These are phyloP conservation scores for Ophiocordyceps camponoti-saundersi DNA, from an alignment of 2,329 filamentous ascomycete species.

Conservation along the genomic window DNA sequence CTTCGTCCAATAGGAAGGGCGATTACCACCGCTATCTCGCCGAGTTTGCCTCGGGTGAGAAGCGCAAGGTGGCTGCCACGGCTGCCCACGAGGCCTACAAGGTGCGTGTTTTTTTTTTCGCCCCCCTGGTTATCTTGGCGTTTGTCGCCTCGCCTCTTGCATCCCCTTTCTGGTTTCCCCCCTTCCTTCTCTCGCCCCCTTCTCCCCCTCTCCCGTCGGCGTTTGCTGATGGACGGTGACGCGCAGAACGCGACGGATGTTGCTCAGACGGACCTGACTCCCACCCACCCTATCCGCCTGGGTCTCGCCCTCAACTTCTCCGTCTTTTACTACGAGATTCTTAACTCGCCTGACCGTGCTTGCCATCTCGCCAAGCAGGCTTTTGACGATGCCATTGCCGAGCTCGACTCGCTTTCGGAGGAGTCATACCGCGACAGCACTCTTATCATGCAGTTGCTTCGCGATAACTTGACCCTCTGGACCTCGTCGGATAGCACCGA, in stretches of 20 bases:
- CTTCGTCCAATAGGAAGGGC: slow-evolving; percentile 54
- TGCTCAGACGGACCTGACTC: slow-evolving; percentile 91
- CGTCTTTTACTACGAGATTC: slow-evolving; percentile 98
- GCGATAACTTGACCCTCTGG: slow-evolving; percentile 96
- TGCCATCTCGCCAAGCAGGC: slow-evolving; percentile 99
- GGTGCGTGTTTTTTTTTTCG: slow-evolving; percentile 35
- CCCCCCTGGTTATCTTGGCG: too few species aligned
- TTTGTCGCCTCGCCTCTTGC: too few species aligned
- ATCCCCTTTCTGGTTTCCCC: background rate
- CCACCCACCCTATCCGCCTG: slow-evolving; percentile 94
- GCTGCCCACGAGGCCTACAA: slow-evolving; percentile 94
- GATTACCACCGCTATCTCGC: slow-evolving; percentile 93
- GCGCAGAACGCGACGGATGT: slow-evolving; percentile 85
- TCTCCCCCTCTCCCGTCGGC: background rate
- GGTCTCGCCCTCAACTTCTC: slow-evolving; percentile 98
- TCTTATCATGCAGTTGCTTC: slow-evolving; percentile 96
- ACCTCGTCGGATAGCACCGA: slow-evolving; percentile 84
- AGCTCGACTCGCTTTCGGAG: slow-evolving; percentile 94
- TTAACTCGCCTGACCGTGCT: slow-evolving; percentile 93
- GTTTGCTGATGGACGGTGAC: slow-evolving; percentile 2
- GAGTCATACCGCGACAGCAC: slow-evolving; percentile 99
- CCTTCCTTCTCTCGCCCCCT: background rate
- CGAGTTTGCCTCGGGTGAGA: slow-evolving; percentile 84
- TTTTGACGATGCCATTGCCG: slow-evolving; percentile 95
- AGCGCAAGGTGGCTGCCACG: slow-evolving; percentile 76